Percentiles rank a stretch among this genome's conserved stretches.
These are phyloP conservation scores for Umbelopsis vinacea DNA, from an alignment of 192 early-diverging fungal genomes.

Conservation along the genomic window DNA sequence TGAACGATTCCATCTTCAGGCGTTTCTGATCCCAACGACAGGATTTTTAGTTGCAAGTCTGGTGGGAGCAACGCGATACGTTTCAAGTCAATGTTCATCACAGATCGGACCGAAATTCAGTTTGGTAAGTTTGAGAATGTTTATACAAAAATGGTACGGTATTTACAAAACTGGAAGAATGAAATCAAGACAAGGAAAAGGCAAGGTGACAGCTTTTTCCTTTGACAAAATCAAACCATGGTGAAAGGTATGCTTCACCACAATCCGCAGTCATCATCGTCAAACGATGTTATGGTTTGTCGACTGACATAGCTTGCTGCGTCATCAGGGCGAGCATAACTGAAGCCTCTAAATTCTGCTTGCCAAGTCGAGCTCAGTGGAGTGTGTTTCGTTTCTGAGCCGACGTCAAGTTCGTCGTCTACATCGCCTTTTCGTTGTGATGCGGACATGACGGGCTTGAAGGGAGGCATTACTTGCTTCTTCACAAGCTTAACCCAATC, in stretches of 20 bases:
- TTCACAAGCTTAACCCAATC: slow-evolving; percentile 66
- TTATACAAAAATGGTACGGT: background rate
- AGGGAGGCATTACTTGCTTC: slow-evolving; percentile 65
- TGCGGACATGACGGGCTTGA: slow-evolving; percentile 79
- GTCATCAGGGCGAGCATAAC: slow-evolving; percentile 23
- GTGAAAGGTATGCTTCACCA: background rate
- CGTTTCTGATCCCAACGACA: background rate
- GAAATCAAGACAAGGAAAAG: background rate
- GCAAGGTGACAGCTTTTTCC: too few relatives aligned
- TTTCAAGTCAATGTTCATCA: background rate
- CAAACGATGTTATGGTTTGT: background rate
- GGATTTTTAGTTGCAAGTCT: background rate
- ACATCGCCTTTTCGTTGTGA: slow-evolving; percentile 61
- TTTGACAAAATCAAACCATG: background rate
- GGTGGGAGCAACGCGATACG: background rate
- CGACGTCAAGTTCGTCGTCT: slow-evolving; percentile 70
- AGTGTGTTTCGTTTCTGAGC: slow-evolving; percentile 47
- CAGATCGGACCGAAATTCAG: background rate
- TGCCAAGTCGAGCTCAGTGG: slow-evolving; percentile 27
- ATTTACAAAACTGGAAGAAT: background rate
- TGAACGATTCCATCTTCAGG: background rate
- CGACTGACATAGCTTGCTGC: slow-evolving; percentile 18
- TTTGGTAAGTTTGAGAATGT: background rate
- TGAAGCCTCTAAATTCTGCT: slow-evolving; percentile 39
- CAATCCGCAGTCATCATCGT: background rate